phyloP scores from a whole-genome alignment of 305 asterid genomes.

The Fraxinus angustifolia region DNA sequence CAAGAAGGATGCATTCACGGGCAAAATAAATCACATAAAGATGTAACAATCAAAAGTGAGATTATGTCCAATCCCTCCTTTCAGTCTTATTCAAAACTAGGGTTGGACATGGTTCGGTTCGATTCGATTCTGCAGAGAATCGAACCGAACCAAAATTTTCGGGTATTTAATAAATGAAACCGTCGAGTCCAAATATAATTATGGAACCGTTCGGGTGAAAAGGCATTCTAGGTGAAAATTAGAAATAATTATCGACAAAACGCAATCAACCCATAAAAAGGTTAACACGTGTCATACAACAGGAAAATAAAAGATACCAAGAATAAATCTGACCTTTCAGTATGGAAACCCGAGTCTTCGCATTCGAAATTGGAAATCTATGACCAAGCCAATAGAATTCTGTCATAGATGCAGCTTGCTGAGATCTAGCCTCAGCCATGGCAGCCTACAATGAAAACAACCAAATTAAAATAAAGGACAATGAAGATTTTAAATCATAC shows the following conservation, averaged over 20 bases:
- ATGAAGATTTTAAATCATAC: neutral
- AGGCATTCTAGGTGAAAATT: neutral
- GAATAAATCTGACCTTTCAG: constrained; percentile 66
- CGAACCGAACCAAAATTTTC: too few relatives aligned
- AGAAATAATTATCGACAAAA: neutral
- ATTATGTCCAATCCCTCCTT: neutral
- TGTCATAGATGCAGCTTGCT: constrained; percentile 95
- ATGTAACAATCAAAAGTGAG: neutral
- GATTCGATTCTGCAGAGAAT: too few relatives aligned
- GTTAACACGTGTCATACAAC: neutral
- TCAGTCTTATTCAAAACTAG: neutral
- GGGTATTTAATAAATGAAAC: too few relatives aligned
- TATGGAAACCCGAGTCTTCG: constrained; percentile 85
- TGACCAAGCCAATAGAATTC: constrained; percentile 91
- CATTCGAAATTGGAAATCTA: constrained; percentile 79
- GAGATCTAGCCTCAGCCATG: constrained; percentile 96
- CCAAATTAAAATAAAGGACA: constrained; percentile 17
- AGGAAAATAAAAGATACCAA: neutral
- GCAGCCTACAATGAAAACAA: constrained; percentile 61
- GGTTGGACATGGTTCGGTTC: too few relatives aligned
- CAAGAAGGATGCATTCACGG: neutral
- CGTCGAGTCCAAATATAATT: too few relatives aligned
- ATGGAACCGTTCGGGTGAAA: too few relatives aligned
- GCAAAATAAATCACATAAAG: neutral
- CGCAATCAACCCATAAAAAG: neutral